Evolutionary conservation across 441 rosid genomes (phyloP), one percentile per base, ranked within the genome.

Genomic region (Macaranga tanarius): DNA sequence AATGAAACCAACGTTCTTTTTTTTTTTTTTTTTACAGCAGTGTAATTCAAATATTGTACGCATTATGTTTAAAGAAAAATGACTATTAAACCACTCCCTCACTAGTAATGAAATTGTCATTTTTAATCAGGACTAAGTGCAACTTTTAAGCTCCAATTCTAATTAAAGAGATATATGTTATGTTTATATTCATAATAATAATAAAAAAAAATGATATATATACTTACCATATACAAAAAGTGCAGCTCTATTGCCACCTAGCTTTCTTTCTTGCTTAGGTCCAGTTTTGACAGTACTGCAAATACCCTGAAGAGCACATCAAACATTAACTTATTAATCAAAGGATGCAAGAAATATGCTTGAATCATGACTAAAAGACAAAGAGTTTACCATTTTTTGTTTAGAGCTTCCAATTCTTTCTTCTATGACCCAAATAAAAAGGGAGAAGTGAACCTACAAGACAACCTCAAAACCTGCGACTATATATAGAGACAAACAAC

Each of bases 191-290:
- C n/a, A n/a, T n/a, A n/a, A n/a, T n/a, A n/a, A 38, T 38, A 15
- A 55, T 17, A 65, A 28, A 50, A 7, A 55, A 7, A 3, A 6
- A 2, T 1, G 0, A 28, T 5, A 16, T 0, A 17, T 15, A 6
- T 8, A 19, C 1, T 62, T 81, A 85, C 92, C 86, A 65, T 77
- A 86, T 20, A 86, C 89, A 61, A 86, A 86, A 67, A 86, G 69
- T 48, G 80, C 77, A 56, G 90, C 89, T 70, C 83, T 81, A 12
- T 65, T 74, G 61, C 90, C 90, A 59, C 88, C 89, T 0, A 56
- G 80, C 56, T 62, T 77, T 16, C 44, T 79, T 73, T 79, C 77
- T 69, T 65, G 74, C 60, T 68, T 66, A 19, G 74, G 57, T 50
- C 67, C 77, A 65, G 58, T 19, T 66, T 78, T 74, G 5, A 62